Evolutionary conservation across 1,284 basidiomycete species (phyloP).

Genomic region (Leccinum subrobustum): DNA sequence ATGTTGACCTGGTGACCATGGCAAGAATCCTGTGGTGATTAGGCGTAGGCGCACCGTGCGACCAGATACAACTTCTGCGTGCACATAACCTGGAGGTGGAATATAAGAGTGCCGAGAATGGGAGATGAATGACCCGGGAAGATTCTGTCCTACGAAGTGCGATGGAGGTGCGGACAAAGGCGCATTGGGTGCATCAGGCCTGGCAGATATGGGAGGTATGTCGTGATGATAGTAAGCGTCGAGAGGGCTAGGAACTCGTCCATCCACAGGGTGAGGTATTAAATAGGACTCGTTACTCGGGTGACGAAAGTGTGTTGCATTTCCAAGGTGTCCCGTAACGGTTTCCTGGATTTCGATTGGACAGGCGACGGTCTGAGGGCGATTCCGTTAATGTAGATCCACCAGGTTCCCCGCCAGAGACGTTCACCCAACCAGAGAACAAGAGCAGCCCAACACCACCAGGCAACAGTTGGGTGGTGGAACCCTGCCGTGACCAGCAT

Average conservation of each 20-base stretch:
- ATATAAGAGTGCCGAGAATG: conserved; percentile 31
- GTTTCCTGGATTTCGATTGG: conserved; percentile 1
- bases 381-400: conserved; percentile 59
- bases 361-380: background rate
- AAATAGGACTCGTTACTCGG: too few relatives aligned
- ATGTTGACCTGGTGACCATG: conserved; percentile 81
- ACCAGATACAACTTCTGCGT: conserved; percentile 78
- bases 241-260: too few relatives aligned
- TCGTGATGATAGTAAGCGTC: too few relatives aligned
- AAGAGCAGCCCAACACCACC: conserved; percentile 69
- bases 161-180: background rate
- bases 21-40: conserved; percentile 55
- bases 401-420: conserved; percentile 56
- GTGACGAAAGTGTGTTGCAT: conserved; percentile 14
- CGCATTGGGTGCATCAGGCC: background rate
- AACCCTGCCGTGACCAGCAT: conserved; percentile 62
- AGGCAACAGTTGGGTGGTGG: conserved; percentile 69
- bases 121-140: conserved; percentile 1
- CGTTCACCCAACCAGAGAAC: conserved; percentile 69
- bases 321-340: conserved; percentile 22
- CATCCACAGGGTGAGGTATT: too few relatives aligned
- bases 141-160: conserved; percentile 2
- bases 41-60: conserved; percentile 75
- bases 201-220: background rate
- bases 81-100: conserved; percentile 69